Conservation (phyloP, 202 grass and related monocot species). For the Tripidium arundinaceum region DNA sequence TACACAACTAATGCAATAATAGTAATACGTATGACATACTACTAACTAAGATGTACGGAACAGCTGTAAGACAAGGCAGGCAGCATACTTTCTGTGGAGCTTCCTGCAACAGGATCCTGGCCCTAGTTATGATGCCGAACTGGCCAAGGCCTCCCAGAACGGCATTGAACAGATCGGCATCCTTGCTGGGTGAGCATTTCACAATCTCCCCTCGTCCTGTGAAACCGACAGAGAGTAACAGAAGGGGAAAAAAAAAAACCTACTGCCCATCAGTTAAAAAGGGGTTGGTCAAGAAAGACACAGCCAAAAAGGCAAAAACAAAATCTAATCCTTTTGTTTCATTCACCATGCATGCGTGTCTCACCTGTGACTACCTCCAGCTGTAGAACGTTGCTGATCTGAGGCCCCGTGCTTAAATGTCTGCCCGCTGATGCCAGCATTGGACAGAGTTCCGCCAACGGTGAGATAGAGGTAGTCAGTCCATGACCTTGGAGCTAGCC, state of each 20-base stretch:
- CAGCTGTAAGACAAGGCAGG: conserved; percentile 7
- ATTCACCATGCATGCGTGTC: conserved; percentile 19
- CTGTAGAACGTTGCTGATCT: conserved; percentile 94
- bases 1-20: not conserved
- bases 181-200: conserved; percentile 68
- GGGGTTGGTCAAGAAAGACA: conserved; percentile 37
- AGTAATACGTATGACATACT: not conserved
- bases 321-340: conserved; percentile 35
- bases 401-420: conserved; percentile 97
- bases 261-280: conserved; percentile 33
- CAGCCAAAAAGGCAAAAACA: conserved; percentile 26
- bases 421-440: conserved; percentile 96
- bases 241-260: not conserved
- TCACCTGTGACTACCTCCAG: conserved; percentile 93
- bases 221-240: conserved; percentile 16
- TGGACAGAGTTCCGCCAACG: conserved; percentile 87
- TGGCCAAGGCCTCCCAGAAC: conserved; percentile 92
- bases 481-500: conserved; percentile 81
- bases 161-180: conserved; percentile 79
- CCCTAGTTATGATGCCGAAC: conserved; percentile 95
- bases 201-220: conserved; percentile 74
- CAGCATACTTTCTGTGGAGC: conserved; percentile 76
- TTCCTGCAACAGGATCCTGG: conserved; percentile 83
- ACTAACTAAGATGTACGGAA: not conserved
- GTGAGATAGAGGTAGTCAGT: conserved; percentile 94